A percentile compares a stretch with the other conserved stretches of the same genome.
Conservation (phyloP, 495 filamentous ascomycete species). For the Clavariopsis aquatica region DNA sequence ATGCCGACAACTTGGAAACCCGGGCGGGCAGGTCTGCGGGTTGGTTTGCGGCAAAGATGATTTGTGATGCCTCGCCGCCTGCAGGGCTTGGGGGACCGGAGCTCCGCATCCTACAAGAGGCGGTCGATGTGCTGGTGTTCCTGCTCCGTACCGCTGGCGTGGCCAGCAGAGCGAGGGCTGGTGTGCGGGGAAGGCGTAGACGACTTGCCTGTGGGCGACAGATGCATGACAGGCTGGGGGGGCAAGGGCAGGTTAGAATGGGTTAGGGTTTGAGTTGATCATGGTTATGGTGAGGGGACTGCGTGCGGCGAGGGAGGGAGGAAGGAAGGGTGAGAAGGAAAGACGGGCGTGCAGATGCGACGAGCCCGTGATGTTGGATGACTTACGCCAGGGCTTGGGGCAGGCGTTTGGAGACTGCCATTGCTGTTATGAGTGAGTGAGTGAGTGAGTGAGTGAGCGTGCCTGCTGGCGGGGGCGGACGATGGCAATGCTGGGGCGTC, state of each 20-base stretch:
- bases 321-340: not conserved
- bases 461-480: no score
- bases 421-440: not conserved
- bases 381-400: constrained; percentile 16
- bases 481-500: no score
- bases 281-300: not conserved
- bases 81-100: constrained; percentile 3
- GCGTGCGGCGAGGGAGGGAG: constrained; percentile 13
- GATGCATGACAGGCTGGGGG: not conserved
- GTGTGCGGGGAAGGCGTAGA: not conserved
- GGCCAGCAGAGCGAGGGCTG: constrained; percentile 11
- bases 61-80: constrained; percentile 2
- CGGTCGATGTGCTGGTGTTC: constrained; percentile 3
- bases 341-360: constrained; percentile 27
- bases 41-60: constrained; percentile 25
- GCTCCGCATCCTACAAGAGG: constrained; percentile 5
- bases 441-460: no score
- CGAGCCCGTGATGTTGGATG: constrained; percentile 13
- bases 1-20: constrained; percentile 18
- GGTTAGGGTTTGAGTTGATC: constrained; percentile 29
- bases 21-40: constrained; percentile 22
- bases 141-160: not conserved
- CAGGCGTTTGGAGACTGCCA: constrained; percentile 1
- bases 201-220: not conserved
- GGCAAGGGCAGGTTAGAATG: constrained; percentile 26